Percentiles rank a stretch among this genome's conserved stretches.
Conservation (phyloP, 176 grass and related monocot genomes). For the Raddia distichophylla region DNA sequence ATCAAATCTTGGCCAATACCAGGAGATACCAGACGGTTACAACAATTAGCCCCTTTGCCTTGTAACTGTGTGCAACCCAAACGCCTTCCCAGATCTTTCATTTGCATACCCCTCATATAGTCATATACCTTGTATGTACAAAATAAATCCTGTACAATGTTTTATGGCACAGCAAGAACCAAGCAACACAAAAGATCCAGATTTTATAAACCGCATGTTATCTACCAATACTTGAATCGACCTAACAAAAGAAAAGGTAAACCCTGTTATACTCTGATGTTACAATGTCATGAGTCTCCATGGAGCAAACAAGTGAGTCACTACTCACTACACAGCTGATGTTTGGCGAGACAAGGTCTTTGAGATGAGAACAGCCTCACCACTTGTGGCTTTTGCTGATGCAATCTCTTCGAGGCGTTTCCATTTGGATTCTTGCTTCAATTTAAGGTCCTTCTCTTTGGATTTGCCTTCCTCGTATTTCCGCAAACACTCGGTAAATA, state of each 20-base stretch:
- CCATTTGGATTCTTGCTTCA: constrained; percentile 44
- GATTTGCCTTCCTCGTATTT: constrained; percentile 38
- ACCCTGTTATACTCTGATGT: neutral
- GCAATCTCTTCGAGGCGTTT: constrained; percentile 53
- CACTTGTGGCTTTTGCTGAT: constrained; percentile 31
- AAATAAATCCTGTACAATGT: constrained; percentile 44
- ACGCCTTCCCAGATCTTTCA: neutral
- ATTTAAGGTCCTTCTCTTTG: constrained; percentile 36
- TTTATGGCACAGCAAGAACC: constrained; percentile 7
- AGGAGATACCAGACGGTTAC: neutral
- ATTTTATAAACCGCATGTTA: neutral
- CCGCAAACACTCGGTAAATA: constrained; percentile 36
- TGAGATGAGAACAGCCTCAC: constrained; percentile 46
- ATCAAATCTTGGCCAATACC: neutral
- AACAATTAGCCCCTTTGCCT: neutral
- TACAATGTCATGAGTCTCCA: constrained; percentile 18
- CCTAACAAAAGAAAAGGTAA: neutral
- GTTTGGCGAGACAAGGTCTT: constrained; percentile 28
- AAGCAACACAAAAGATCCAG: neutral
- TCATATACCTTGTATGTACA: constrained; percentile 29
- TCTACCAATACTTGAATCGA: neutral
- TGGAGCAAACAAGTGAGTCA: neutral
- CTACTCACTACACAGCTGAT: constrained; percentile 27
- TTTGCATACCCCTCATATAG: constrained; percentile 31
- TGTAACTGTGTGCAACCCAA: neutral